Percentiles rank a stretch among this genome's conserved stretches.
phyloP scores from a whole-genome alignment of 2,329 filamentous ascomycete species.

The Nothophoma quercina region DNA sequence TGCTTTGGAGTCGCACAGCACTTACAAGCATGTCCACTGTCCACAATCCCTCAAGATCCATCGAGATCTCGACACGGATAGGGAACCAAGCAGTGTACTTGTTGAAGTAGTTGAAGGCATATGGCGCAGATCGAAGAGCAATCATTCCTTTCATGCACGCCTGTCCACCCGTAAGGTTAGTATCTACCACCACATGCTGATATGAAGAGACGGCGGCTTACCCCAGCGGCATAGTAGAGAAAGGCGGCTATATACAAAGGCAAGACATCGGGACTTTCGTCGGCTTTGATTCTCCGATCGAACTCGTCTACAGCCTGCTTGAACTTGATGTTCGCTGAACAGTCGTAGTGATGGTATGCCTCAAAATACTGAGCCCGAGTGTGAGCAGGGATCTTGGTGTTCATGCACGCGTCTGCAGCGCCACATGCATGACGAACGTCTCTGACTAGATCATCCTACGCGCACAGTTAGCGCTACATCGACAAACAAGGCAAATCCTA shows the following conservation, averaged over 20 bases:
- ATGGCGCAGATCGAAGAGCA: background rate
- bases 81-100: conserved; percentile 5
- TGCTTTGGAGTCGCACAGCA: no score
- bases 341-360: conserved; percentile 2
- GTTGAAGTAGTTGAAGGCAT: conserved; percentile 1
- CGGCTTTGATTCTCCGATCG: background rate
- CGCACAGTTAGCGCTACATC: background rate
- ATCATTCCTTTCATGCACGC: conserved; percentile 1
- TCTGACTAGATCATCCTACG: background rate
- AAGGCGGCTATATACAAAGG: conserved; percentile 1
- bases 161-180: background rate
- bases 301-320: background rate
- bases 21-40: conserved; percentile 2
- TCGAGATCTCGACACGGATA: background rate
- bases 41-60: background rate
- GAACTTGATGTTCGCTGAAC: conserved; percentile 1
- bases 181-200: background rate
- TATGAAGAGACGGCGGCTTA: no score
- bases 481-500: background rate
- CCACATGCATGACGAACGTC: conserved; percentile 5
- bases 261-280: conserved; percentile 5
- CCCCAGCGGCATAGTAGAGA: conserved; percentile 6
- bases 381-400: background rate
- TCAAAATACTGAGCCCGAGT: background rate
- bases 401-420: conserved; percentile 6